Base-by-base conservation (phyloP, 23 red algal genomes). In the Gracilaria vermiculophylla region DNA sequence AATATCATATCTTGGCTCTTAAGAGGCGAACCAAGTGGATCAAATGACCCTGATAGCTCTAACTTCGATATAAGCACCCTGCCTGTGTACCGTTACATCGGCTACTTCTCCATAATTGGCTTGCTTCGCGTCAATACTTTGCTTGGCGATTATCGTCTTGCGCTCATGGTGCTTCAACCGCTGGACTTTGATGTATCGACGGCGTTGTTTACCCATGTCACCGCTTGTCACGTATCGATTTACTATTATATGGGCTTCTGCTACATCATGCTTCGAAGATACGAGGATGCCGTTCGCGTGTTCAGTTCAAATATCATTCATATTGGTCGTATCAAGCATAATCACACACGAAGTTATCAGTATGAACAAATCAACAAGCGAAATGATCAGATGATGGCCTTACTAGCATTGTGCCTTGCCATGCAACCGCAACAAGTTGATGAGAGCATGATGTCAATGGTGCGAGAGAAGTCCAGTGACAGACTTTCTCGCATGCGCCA, bases 351-450 rank as follows among this genome's bases (percentile, higher is more conserved):
- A 39, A 94, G 90, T 67, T 99, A 95, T 56, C 97, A 99, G 52
- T 99, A 95, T 77, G 97, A 99, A 74, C 97, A 99, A 28, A 93
- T 99, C 57, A 95, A 99, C 76, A 99, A 99, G 66, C 81, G 97
- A 21, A 79, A 88, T 43, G 97, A 99, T 78, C 97, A 99, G 77
- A 99, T 99, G 97, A 65, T 95, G 54, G 88, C 97, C 14, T 45
- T 99, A 31, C 44, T 99, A 8, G 87, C 92, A 20, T 42, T 99
- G 2, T 93, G 86, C 56, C 60, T 95, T 16, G 85, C 90, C 0
- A 56, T 99, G 49, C 62, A 86, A 64, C 91, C 87, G 2, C 82
- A 92, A 64, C 83, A 95, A 39, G 82, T 95, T 29, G 97, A 99
- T 49, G 97, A 99, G 60, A 95, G 92, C 17, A 80, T 89, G 78